Percentiles rank a stretch among this genome's conserved stretches.
These are phyloP conservation scores for Lichtheimia ornata DNA, from an alignment of 371 early-diverging fungal species.

Conservation along the genomic window DNA sequence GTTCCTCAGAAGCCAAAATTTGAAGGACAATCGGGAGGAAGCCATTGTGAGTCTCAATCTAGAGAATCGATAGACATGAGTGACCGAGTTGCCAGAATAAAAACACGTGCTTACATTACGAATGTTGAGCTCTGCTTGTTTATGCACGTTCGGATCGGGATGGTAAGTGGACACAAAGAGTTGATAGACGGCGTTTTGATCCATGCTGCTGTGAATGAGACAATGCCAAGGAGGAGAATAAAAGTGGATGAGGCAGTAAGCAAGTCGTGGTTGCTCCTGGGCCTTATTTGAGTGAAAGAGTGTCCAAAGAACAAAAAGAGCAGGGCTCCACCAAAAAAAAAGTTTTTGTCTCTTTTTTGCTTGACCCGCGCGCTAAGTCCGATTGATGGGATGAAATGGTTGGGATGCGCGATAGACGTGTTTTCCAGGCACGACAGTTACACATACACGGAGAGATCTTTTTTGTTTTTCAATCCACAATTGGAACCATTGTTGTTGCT, in stretches of 20 bases:
- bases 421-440: too few relatives aligned
- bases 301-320: too few relatives aligned
- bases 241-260: constrained; percentile 1
- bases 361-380: too few relatives aligned
- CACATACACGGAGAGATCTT: too few relatives aligned
- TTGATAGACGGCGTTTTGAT: constrained; percentile 57
- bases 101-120: constrained; percentile 31
- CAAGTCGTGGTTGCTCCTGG: too few relatives aligned
- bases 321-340: too few relatives aligned
- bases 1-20: constrained; percentile 63
- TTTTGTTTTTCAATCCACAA: too few relatives aligned
- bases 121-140: constrained; percentile 67
- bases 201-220: constrained; percentile 43
- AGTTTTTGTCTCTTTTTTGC: too few relatives aligned
- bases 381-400: too few relatives aligned
- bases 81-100: neutral
- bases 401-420: too few relatives aligned
- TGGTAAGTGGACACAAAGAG: constrained; percentile 79
- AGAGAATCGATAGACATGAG: constrained; percentile 7
- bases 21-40: constrained; percentile 74
- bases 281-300: too few relatives aligned
- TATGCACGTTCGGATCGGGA: constrained; percentile 76
- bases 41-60: constrained; percentile 63
- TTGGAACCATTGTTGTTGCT: too few relatives aligned
- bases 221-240: constrained; percentile 38